These are phyloP conservation scores for Dryas alaskensis DNA, from an alignment of 306 rosid genomes.

Conservation along the genomic window DNA sequence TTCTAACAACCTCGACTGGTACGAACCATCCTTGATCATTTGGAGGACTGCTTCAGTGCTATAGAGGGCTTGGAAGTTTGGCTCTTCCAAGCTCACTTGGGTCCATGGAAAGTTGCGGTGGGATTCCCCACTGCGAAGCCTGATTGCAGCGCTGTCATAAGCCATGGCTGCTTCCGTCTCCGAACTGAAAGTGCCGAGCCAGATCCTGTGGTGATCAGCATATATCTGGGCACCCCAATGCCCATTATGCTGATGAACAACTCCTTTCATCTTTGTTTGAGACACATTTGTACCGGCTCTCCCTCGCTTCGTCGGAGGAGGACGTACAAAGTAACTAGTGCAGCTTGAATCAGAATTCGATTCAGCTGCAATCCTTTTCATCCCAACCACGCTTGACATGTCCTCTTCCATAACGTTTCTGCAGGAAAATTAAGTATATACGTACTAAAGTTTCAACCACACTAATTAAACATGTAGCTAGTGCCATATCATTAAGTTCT, in stretches of 20 bases:
- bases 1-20: slow-evolving; percentile 26
- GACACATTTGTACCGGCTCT: background rate
- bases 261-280: slow-evolving; percentile 28
- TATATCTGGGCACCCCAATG: slow-evolving; percentile 46
- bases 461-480: no score
- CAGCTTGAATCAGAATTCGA: slow-evolving; percentile 20
- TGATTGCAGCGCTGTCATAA: slow-evolving; percentile 40
- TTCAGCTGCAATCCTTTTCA: no score
- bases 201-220: slow-evolving; percentile 29
- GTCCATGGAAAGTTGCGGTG: slow-evolving; percentile 39
- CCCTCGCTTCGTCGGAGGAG: no score
- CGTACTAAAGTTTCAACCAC: background rate
- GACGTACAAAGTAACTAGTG: background rate
- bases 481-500: no score
- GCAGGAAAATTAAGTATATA: background rate
- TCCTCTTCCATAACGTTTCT: slow-evolving; percentile 33
- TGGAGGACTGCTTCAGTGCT: slow-evolving; percentile 28
- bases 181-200: slow-evolving; percentile 38
- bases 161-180: slow-evolving; percentile 38
- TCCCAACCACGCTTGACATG: slow-evolving; percentile 26
- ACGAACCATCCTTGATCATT: slow-evolving; percentile 42
- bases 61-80: slow-evolving; percentile 27
- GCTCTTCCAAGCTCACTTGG: slow-evolving; percentile 18
- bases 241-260: slow-evolving; percentile 30
- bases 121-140: slow-evolving; percentile 28